Percentiles rank a stretch among this genome's conserved stretches.
Evolutionary conservation across 2,329 filamentous ascomycete genomes (phyloP).

Genomic region (Escovopsis sp.): DNA sequence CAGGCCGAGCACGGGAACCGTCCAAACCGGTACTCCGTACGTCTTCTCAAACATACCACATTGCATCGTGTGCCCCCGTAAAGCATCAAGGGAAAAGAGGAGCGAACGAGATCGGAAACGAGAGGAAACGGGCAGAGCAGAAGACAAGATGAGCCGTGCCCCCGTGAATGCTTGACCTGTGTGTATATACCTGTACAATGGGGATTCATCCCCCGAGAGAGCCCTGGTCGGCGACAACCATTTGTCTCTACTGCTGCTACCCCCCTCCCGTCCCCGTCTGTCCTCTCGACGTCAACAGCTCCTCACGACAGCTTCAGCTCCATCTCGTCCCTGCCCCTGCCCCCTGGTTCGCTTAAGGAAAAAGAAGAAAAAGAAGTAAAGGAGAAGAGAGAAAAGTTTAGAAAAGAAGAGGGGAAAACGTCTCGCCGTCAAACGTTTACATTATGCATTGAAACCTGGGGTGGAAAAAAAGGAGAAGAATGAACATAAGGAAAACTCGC

Average conservation of each 20-base stretch:
- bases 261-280: not conserved
- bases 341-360: not conserved
- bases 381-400: not conserved
- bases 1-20: too few relatives aligned
- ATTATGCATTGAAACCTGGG: not conserved
- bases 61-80: too few relatives aligned
- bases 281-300: too few relatives aligned
- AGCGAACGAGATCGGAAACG: too few relatives aligned
- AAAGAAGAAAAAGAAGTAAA: too few relatives aligned
- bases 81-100: too few relatives aligned
- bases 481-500: constrained; percentile 1
- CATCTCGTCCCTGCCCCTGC: too few relatives aligned
- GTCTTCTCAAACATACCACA: too few relatives aligned
- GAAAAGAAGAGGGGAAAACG: not conserved
- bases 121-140: not conserved
- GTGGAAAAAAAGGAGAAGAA: too few relatives aligned
- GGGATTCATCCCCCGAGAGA: not conserved
- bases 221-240: constrained; percentile 1
- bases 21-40: too few relatives aligned
- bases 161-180: constrained; percentile 1
- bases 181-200: constrained; percentile 9
- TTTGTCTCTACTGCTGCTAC: not conserved
- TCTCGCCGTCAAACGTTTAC: not conserved
- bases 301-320: too few relatives aligned
- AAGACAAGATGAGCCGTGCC: constrained; percentile 4